Conservation (phyloP, 225 moss, liverwort and hornwort species). For the Sphagnum tenellum region DNA sequence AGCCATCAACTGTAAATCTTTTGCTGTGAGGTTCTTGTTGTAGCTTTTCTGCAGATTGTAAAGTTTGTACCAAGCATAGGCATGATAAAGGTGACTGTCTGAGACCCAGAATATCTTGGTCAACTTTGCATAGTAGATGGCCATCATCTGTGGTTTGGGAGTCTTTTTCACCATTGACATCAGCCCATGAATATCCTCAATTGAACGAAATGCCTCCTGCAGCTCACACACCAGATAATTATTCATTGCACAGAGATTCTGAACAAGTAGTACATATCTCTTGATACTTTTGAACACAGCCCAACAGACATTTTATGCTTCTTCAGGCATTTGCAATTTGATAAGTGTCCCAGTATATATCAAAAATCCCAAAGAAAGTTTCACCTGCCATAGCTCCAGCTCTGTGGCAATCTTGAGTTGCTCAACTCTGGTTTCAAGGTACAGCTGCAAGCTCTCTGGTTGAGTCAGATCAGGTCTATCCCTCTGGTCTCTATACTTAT, state of each 20-base stretch:
- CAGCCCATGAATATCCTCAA: conserved; percentile 94
- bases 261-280: neutral
- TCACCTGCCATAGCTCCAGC: conserved; percentile 97
- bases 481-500: conserved; percentile 95
- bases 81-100: conserved; percentile 79
- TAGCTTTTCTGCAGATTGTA: conserved; percentile 94
- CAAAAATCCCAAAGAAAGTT: neutral
- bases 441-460: conserved; percentile 92
- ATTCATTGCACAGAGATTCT: neutral
- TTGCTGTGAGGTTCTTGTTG: conserved; percentile 88
- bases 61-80: conserved; percentile 95
- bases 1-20: conserved; percentile 95
- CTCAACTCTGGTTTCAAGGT: conserved; percentile 95
- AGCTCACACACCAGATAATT: neutral
- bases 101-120: conserved; percentile 98
- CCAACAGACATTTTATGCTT: neutral
- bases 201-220: conserved; percentile 96
- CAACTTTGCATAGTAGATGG: conserved; percentile 90
- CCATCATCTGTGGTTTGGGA: conserved; percentile 98
- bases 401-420: conserved; percentile 96
- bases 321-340: neutral
- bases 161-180: conserved; percentile 97
- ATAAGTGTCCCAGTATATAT: neutral
- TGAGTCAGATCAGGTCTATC: conserved; percentile 91
- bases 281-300: neutral